These are phyloP conservation scores for Trichoderma atroviride DNA, from an alignment of 2,329 filamentous ascomycete species.

Conservation along the genomic window DNA sequence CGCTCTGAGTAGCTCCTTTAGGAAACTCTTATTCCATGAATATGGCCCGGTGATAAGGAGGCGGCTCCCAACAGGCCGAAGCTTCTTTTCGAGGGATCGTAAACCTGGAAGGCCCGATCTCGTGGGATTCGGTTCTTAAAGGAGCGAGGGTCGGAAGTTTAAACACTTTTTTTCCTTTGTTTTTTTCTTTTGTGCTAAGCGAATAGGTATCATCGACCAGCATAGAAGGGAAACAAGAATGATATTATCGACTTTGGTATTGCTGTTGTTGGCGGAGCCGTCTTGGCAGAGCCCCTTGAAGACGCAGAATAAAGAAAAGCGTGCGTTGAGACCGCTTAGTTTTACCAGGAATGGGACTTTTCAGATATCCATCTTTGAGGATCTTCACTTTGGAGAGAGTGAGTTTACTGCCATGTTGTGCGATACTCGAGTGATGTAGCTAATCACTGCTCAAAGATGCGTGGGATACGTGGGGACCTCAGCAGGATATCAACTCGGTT, in stretches of 20 bases:
- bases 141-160: neutral
- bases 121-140: neutral
- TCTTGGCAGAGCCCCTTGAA: conserved; percentile 13
- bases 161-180: neutral
- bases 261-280: conserved; percentile 1
- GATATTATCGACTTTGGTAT: neutral
- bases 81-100: neutral
- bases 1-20: neutral
- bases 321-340: conserved; percentile 27
- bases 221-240: neutral
- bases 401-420: conserved; percentile 30
- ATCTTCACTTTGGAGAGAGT: conserved; percentile 74
- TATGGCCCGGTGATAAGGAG: neutral
- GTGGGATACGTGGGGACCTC: conserved; percentile 48
- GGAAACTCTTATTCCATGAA: neutral
- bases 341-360: conserved; percentile 52
- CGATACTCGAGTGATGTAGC: neutral
- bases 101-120: neutral
- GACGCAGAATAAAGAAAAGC: neutral
- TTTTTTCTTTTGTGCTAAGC: neutral
- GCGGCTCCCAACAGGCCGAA: neutral
- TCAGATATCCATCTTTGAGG: conserved; percentile 64
- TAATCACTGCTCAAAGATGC: conserved; percentile 40
- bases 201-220: neutral
- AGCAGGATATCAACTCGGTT: conserved; percentile 60